Evolutionary conservation across 352 stramenopile genomes (phyloP), one percentile per base, ranked within the genome.

Genomic region (Globisporangium heterothallicum): DNA sequence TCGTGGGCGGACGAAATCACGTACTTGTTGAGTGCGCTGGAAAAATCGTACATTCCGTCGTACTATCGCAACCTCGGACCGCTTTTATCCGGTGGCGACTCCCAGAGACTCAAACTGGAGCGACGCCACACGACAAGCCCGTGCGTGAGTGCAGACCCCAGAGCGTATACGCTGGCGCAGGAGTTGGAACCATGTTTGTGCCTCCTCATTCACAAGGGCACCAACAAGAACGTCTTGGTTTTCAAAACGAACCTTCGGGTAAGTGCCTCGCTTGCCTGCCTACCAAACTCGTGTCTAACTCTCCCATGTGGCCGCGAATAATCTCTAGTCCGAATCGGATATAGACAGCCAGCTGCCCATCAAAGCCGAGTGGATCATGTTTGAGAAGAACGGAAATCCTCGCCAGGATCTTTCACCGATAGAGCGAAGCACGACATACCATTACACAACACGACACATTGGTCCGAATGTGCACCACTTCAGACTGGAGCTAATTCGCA

Each of bases 351-450:
- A 61, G 2, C 44, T 58, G 5, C 74, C 74, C 5, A 58, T 85
- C 7, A 68, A 73, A 24, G 74, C 66, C 6, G 74, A 86, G 52
- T 86, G 74, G 74, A 67, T 86, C 61, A 79, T 86, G 72, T 83
- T 86, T 42, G 74, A 86, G 36, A 86, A 83, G 49, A 42, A 25
- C 5, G 74, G 74, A 10, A 86, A 86, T 49, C 74, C 74, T 9
- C 62, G 71, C 0, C 64, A 83, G 19, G 62, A 78, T 10, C 61
- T 86, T 14, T 81, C 71, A 3, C 36, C 70, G 6, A 70, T 86
- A 32, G 74, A 86, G 51, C 61, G 70, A 13, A 72, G 63, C 49
- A 83, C 71, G n/a, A 83, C 68, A 48, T 86, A 79, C 52, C 42
- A 64, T n/a, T 86, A 68, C 35, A 56, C 58, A 9, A 72, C 64